phyloP scores from a whole-genome alignment of 179 eudicot genomes.

The Vitellaria paradoxa region DNA sequence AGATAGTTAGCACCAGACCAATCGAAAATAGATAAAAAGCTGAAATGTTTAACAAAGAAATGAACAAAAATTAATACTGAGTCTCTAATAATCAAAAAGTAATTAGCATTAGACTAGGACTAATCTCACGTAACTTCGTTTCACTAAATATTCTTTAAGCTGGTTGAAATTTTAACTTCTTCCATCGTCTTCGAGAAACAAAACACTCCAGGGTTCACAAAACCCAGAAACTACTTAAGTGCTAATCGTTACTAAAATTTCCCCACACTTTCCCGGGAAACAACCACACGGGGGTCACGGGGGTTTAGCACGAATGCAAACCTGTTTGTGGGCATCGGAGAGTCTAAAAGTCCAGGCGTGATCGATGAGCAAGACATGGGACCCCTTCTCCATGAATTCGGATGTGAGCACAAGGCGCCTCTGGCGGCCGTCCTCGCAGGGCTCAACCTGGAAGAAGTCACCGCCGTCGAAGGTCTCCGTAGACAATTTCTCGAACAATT shows the following conservation, averaged over 20 bases:
- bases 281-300: background rate
- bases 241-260: background rate
- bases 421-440: constrained; percentile 64
- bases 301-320: constrained; percentile 8
- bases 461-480: constrained; percentile 88
- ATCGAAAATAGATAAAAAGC: background rate
- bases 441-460: constrained; percentile 69
- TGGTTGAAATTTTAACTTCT: no score
- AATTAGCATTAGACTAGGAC: background rate
- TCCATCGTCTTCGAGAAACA: no score
- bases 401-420: constrained; percentile 62
- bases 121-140: background rate
- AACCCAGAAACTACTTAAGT: background rate
- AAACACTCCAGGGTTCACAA: background rate
- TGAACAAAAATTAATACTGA: background rate
- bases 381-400: constrained; percentile 44
- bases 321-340: constrained; percentile 86
- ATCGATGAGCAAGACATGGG: constrained; percentile 73
- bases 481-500: constrained; percentile 66
- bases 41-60: background rate
- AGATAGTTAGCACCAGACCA: background rate
- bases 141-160: no score
- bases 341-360: constrained; percentile 98
- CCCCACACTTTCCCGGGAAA: background rate
- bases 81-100: background rate